Evolutionary conservation across 768 basidiomycete species (phyloP).

Genomic region (Mycena olivaceomarginata): DNA sequence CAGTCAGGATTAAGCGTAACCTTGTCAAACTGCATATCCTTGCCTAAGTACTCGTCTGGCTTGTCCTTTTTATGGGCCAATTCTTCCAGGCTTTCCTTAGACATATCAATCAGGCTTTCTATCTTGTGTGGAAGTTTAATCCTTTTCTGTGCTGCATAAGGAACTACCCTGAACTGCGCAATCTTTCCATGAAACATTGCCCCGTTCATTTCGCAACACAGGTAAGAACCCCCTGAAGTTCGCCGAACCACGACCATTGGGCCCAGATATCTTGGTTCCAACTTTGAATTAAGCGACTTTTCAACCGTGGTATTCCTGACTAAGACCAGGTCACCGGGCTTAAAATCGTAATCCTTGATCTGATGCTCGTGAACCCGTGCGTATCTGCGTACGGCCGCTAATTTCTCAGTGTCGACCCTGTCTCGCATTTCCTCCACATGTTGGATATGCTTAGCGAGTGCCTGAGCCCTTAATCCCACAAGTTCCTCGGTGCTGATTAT

Average conservation of each 20-base stretch:
- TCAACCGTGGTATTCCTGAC: too few relatives aligned
- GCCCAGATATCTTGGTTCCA: too few relatives aligned
- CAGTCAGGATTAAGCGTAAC: neutral
- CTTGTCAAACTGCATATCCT: neutral
- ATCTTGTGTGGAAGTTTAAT: too few relatives aligned
- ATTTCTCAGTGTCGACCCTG: constrained; percentile 3
- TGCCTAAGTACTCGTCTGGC: neutral
- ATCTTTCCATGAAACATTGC: too few relatives aligned
- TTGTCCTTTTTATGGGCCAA: neutral
- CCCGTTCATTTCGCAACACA: neutral
- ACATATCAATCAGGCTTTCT: neutral
- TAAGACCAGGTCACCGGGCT: too few relatives aligned
- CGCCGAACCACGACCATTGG: neutral
- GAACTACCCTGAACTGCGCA: too few relatives aligned
- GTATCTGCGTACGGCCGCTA: too few relatives aligned
- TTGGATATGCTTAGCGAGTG: neutral
- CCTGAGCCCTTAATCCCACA: too few relatives aligned
- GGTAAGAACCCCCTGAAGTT: neutral
- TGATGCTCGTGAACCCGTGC: neutral
- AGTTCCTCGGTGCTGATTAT: too few relatives aligned
- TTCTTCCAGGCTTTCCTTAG: neutral
- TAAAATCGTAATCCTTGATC: too few relatives aligned
- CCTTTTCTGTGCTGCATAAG: too few relatives aligned
- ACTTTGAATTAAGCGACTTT: too few relatives aligned
- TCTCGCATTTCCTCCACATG: neutral